Evolutionary conservation across 1,284 basidiomycete species (phyloP), one percentile per base, ranked within the genome.

Genomic region (Calocybe gambosa): DNA sequence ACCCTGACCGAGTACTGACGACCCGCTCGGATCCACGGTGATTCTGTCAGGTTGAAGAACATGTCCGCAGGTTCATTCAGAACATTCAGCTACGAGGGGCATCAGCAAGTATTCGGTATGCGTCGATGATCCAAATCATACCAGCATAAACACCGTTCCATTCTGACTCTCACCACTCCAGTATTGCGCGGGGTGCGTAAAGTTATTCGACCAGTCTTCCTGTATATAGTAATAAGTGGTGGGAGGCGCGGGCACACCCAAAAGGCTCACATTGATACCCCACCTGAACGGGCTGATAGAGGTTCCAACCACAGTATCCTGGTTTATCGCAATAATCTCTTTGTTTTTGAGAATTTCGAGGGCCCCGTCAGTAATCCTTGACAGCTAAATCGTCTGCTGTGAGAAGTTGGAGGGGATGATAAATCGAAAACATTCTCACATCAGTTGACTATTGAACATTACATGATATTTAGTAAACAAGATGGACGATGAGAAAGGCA

Each of bases 21-120:
- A 12, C 79, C 80, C 0, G 78, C 78, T 16, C 77, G 71, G 47
- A 82, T 74, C 76, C 77, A 82, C 0, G 80, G 79, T 2, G 79
- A 80, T 51, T 82, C 78, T 2, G 78, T 79, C 40, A 82, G 57
- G 47, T 70, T 77, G 59, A 82, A 82, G 58, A 65, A 74, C 71
- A 83, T 66, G 46, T 67, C 65, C 0, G 73, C 67, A 2, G 78
- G 67, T 50, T 74, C 57, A 51, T 77, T 64, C 25, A 79, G 61
- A 5, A 65, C 68, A 34, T 75, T 76, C 21, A 77, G 59, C 71
- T 75, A 39, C 75, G 68, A 19, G 12, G 21, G 19, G n/a, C n/a
- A 29, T 35, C 31, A 34, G 38, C 9, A 28, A 31, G 1, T 5
- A 31, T 16, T n/a, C 3, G 13, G 3, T 10, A 31, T 31, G 25